These are phyloP conservation scores for Tetracladium maxilliforme DNA, from an alignment of 2,329 filamentous ascomycete genomes.

Conservation along the genomic window DNA sequence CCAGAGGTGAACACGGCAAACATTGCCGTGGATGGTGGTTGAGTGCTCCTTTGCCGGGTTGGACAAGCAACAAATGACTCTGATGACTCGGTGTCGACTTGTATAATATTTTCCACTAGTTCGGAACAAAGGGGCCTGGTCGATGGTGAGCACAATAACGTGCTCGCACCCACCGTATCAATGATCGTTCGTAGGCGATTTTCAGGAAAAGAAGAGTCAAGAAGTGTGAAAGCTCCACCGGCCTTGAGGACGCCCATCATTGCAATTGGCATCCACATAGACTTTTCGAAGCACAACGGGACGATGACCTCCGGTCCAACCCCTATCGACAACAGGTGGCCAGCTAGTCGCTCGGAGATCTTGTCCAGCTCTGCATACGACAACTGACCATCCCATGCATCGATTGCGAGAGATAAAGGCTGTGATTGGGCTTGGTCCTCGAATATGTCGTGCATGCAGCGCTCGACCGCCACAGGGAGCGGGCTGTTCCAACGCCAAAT, in stretches of 20 bases:
- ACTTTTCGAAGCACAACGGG: constrained; percentile 5
- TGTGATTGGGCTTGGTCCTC: constrained; percentile 2
- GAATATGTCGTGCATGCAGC: constrained; percentile 2
- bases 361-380: background rate
- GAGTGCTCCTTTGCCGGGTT: no score
- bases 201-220: no score
- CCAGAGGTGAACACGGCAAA: no score
- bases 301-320: constrained; percentile 5
- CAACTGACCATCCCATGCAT: constrained; percentile 1
- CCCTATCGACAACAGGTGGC: constrained; percentile 2
- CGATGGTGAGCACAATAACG: no score
- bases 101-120: no score
- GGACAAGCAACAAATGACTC: no score
- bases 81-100: no score
- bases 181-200: no score
- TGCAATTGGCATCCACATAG: constrained; percentile 4
- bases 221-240: constrained; percentile 11
- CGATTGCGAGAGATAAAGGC: constrained; percentile 2
- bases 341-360: constrained; percentile 3
- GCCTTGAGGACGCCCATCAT: constrained; percentile 14
- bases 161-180: no score
- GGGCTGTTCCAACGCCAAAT: constrained; percentile 1
- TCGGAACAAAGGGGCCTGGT: no score
- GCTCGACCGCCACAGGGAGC: constrained; percentile 1
- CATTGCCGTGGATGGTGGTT: no score